Base-by-base conservation (phyloP, 345 rosid genomes). In the Garcia nutans region DNA sequence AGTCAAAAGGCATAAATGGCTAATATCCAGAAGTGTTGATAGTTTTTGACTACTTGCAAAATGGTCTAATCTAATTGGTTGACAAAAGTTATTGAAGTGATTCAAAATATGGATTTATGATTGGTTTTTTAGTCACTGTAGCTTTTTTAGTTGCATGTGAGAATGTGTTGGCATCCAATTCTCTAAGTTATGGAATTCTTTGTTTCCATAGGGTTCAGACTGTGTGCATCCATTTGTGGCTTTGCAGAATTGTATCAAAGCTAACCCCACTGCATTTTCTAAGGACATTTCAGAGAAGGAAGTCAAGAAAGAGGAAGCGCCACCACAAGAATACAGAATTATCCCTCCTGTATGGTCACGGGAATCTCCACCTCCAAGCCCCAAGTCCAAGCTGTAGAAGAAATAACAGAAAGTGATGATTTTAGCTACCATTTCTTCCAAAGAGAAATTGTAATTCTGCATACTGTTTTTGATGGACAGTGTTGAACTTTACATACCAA, bases 211-310 rank as follows among this genome's bases (percentile, higher is more conserved):
- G 96, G 98, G 99, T 70, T 89, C 98, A 49, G 97, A 95, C 71
- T 93, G 99, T 49, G 89, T 93, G 74, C 79, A 81, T 71, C 96
- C 94, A 10, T 91, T 95, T 65, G 87, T 95, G 55, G 93, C 97
- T 56, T 83, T 95, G 84, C 99, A 93, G 85, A 84, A 73, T 69
- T 93, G 98, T 79, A 89, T 95, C 62, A 91, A 91, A 83, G 88
- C 79, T 8, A 87, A 93, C 61, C 99, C 99, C 0, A 69, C 77
- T 63, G 96, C 94, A 64, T 95, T 93, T 82, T 83, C 95, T 6
- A 86, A 86, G 81, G 88, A 86, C 8, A 77, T 87, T 76, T 56
- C 77, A 57, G 88, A 77, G 47, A 90, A 75, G 16, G 74, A 82
- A 66, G 83, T 71, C 52, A 78, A 82, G 85, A 82, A 78, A 65